These are phyloP conservation scores for Trametes villosa DNA, from an alignment of 768 basidiomycete species.

Conservation along the genomic window DNA sequence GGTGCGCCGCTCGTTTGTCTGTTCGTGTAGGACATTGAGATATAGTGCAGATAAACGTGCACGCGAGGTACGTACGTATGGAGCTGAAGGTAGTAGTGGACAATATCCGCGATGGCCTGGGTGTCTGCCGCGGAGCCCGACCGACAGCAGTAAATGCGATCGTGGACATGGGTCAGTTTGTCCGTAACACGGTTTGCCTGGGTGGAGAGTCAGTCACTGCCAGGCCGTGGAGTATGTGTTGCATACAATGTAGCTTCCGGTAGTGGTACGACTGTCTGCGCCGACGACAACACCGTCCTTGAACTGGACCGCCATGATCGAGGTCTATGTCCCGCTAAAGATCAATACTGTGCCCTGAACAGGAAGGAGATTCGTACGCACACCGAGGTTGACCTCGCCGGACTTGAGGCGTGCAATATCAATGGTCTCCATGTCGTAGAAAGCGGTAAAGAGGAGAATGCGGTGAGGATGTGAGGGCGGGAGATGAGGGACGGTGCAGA, in stretches of 20 bases:
- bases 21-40: conserved; percentile 20
- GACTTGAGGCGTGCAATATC: conserved; percentile 88
- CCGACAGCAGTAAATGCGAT: conserved; percentile 98
- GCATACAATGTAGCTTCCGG: conserved; percentile 92
- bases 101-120: conserved; percentile 91
- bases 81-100: conserved; percentile 82
- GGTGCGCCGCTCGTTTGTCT: conserved; percentile 59
- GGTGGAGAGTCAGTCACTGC: background rate
- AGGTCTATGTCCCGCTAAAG: conserved; percentile 61
- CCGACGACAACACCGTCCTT: conserved; percentile 93
- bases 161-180: conserved; percentile 95
- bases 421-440: conserved; percentile 53
- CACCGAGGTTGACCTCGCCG: conserved; percentile 97
- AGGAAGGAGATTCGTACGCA: conserved; percentile 47
- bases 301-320: conserved; percentile 99
- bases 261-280: conserved; percentile 96
- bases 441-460: conserved; percentile 36
- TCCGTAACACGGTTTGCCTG: conserved; percentile 98
- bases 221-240: background rate
- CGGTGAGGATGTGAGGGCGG: conserved; percentile 32
- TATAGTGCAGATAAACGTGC: background rate
- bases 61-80: conserved; percentile 57
- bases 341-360: background rate
- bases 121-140: conserved; percentile 98
- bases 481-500: conserved; percentile 29